Evolutionary conservation across 768 basidiomycete genomes (phyloP).

Genomic region (Russula abietina): DNA sequence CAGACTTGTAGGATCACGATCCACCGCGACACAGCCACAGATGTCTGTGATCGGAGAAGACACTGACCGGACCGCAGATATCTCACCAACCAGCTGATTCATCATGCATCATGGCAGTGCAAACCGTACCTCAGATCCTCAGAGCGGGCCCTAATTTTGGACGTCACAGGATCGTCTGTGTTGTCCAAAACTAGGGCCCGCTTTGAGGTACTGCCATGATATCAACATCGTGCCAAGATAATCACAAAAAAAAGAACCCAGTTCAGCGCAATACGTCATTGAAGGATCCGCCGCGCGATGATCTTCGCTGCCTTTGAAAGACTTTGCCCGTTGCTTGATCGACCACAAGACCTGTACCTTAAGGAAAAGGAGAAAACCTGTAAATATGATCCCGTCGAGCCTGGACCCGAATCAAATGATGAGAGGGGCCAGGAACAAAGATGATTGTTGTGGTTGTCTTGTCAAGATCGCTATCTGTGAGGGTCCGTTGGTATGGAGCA

Average conservation of each 20-base stretch:
- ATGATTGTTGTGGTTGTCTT: not conserved
- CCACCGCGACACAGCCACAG: not conserved
- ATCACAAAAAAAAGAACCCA: not conserved
- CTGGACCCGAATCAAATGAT: not conserved
- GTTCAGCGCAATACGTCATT: not conserved
- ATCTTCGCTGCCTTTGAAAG: not conserved
- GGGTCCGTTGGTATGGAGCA: not conserved
- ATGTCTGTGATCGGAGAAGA: not conserved
- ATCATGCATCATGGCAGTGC: not conserved
- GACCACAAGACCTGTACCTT: not conserved
- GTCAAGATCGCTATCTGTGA: not conserved
- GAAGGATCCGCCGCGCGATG: not conserved
- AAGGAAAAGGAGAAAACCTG: not conserved
- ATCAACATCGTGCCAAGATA: too few species aligned
- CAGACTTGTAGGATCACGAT: not conserved
- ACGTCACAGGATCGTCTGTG: too few species aligned
- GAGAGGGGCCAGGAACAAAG: not conserved
- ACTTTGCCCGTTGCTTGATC: not conserved
- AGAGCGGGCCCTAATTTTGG: too few species aligned
- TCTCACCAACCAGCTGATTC: too few species aligned
- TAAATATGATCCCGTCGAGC: not conserved
- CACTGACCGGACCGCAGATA: too few species aligned
- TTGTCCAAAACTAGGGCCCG: too few species aligned
- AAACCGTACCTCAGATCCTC: not conserved
- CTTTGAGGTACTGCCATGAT: too few species aligned